phyloP scores from a whole-genome alignment of 345 rosid genomes.

The Populus nigra region DNA sequence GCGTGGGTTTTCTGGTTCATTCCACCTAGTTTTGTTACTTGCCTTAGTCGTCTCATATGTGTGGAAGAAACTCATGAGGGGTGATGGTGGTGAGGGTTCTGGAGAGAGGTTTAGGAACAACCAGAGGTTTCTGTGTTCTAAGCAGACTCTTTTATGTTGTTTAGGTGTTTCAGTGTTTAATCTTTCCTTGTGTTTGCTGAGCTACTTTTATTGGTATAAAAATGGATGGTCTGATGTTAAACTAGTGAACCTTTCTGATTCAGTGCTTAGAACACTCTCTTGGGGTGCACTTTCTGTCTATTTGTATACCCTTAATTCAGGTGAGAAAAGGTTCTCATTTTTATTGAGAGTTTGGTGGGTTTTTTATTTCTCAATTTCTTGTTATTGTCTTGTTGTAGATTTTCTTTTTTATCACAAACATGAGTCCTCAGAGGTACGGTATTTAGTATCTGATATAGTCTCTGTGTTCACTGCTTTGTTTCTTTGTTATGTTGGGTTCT shows the following conservation, averaged over 20 bases:
- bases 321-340: conserved; percentile 39
- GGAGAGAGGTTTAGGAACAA: conserved; percentile 8
- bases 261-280: conserved; percentile 48
- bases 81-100: neutral
- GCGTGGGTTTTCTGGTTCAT: conserved; percentile 34
- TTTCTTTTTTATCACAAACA: conserved; percentile 35
- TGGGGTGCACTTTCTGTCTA: conserved; percentile 55
- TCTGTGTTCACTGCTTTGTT: conserved; percentile 40
- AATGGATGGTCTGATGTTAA: conserved; percentile 54
- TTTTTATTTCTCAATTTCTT: conserved; percentile 50
- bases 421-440: conserved; percentile 22
- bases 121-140: conserved; percentile 26
- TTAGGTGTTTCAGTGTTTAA: conserved; percentile 51
- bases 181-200: conserved; percentile 44
- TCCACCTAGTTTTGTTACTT: conserved; percentile 29
- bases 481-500: conserved; percentile 52
- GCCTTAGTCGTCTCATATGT: conserved; percentile 16
- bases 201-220: conserved; percentile 63
- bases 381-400: conserved; percentile 59
- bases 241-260: conserved; percentile 55
- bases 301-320: conserved; percentile 30
- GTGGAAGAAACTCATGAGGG: neutral
- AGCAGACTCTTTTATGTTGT: conserved; percentile 47
- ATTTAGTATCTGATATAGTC: conserved; percentile 47
- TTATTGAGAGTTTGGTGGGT: conserved; percentile 72